Evolutionary conservation across 352 stramenopile genomes (phyloP), one percentile per base, ranked within the genome.

Genomic region (Phytophthora sp.): DNA sequence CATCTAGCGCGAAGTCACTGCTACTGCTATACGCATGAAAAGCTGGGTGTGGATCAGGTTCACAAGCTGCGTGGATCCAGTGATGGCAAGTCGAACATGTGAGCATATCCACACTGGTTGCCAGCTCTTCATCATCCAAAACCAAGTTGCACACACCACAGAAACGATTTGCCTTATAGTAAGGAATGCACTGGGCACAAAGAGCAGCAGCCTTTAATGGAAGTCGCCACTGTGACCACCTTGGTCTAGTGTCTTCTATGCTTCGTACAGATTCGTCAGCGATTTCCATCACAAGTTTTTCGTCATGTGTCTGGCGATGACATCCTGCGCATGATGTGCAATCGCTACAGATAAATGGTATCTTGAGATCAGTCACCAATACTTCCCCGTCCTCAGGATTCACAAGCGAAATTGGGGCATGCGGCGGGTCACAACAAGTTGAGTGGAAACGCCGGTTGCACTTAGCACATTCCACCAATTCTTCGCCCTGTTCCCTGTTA

Each of bases 51-150:
- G 73, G 71, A 27, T 95, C 87, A 2, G 81, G 82, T 27, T 96
- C 88, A 44, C 88, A 96, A n/a, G 75, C 68, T 6, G 79, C 72
- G 32, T 96, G 88, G 5, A 94, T 80, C 84, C 84, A 96, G 13
- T 89, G 69, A n/a, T 88, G 66, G 26, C 88, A 96, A 2, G 74
- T 88, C 10, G 79, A 85, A 44, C 88, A 96, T 11, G 84, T 77
- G 4, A 95, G 63, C 38, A 94, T 57, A 28, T 78, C 60, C 18
- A 84, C 58, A 34, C 74, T 86, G 0, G 76, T 83, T 13, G 72
- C 43, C 2, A 89, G 44, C 7, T 76, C 30, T 2, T 77, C 62
- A 12, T 85, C 71, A 20, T 86, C 71, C 23, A 92, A 62, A 6
- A 82, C 62, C 12, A 59, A 32, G 17, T 87, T 72, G 54, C 88